Conservation (phyloP, 2,329 filamentous ascomycete genomes). For the Beauveria sp. region DNA sequence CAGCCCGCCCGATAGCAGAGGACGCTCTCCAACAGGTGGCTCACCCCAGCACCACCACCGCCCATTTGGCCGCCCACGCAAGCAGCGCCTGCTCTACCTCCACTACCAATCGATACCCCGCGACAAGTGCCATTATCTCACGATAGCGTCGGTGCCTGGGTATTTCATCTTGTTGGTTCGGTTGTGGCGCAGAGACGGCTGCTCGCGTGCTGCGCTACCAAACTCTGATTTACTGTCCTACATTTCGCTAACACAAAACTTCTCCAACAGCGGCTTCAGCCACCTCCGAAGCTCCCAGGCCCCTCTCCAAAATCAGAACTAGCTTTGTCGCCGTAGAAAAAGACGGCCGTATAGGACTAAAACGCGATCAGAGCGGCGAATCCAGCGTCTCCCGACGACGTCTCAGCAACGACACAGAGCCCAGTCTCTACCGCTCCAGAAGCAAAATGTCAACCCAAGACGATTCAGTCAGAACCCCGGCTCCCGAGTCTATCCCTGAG, state of each 20-base stretch:
- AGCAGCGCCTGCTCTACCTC: not conserved
- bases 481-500: slow-evolving; percentile 8
- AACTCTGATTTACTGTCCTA: not conserved
- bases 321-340: slow-evolving; percentile 69
- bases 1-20: slow-evolving; percentile 56
- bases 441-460: slow-evolving; percentile 22
- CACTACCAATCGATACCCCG: not conserved
- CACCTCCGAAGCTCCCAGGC: slow-evolving; percentile 48
- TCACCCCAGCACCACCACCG: slow-evolving; percentile 23
- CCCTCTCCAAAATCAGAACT: slow-evolving; percentile 66
- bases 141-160: not conserved
- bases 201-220: slow-evolving; percentile 3
- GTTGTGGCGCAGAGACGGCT: not conserved
- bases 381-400: slow-evolving; percentile 29
- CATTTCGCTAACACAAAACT: not conserved
- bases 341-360: slow-evolving; percentile 49
- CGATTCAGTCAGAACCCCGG: slow-evolving; percentile 13
- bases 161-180: not conserved
- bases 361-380: slow-evolving; percentile 30
- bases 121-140: not conserved
- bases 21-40: slow-evolving; percentile 53
- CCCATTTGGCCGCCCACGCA: slow-evolving; percentile 1
- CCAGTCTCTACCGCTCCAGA: slow-evolving; percentile 30
- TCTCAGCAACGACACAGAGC: slow-evolving; percentile 28
- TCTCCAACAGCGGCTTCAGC: slow-evolving; percentile 11